Base-by-base conservation (phyloP, 2,329 filamentous ascomycete genomes). In the Bimuria novae-zelandiae region DNA sequence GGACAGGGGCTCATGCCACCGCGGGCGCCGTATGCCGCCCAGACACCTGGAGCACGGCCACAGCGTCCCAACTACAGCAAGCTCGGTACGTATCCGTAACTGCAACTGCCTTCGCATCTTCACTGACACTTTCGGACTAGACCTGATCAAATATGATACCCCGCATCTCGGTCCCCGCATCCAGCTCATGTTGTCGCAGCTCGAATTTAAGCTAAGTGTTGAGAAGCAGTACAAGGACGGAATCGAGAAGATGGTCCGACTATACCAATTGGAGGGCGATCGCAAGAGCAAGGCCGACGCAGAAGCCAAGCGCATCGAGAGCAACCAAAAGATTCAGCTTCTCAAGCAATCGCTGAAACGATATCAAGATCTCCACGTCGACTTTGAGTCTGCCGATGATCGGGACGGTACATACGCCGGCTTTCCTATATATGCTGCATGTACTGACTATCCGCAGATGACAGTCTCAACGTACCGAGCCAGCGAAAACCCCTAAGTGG, bases 211-310 rank as follows among this genome's bases (percentile, higher is more conserved):
- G 79, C 84, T 99, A 56, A 96, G 94, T 62, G 94, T 99, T 23
- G 94, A 99, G 75, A 96, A 97, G 73, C 94, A 99, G 77, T 99
- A 99, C 76, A 92, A 97, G 62, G 95, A 96, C 70, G 94, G 94
- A 57, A 94, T 99, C 64, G 94, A 99, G 76, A 99, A 99, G 80
- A 97, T 99, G 94, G 90, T 97, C 41, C 91, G 94, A 73, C 81
- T 99, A 30, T 99, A 99, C 72, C 88, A 94, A 71, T 94, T 97
- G 83, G 94, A 97, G 74, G 93, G 94, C 25, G 94, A 99, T 72
- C 87, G 92, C 64, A 97, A 96, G 80, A 97, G 93, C 78, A 90
- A 89, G 73, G 87, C 89, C 52, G 94, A 99, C 75, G 94, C 94
- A 36, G 92, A 96, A 65, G 90, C 88, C 44, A 86, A 91, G 69